Evolutionary conservation across 1,284 basidiomycete species (phyloP), one percentile per base, ranked within the genome.

Genomic region (Naganishia sp.): DNA sequence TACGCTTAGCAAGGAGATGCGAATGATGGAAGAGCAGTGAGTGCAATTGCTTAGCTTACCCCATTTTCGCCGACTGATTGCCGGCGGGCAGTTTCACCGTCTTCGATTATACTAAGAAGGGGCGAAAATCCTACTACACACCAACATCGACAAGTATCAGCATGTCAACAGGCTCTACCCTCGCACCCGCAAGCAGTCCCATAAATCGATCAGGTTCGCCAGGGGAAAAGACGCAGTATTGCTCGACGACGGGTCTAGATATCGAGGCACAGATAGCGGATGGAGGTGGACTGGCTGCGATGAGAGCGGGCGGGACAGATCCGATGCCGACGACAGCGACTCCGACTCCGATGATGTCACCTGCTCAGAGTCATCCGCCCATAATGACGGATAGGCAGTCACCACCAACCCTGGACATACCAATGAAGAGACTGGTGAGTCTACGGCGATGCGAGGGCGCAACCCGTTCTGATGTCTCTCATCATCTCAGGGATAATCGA

Each of bases 11-110:
- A 86, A 87, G 0, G 95, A 98, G 79, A 92, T 95, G 90, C 83
- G 90, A 65, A 89, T 94, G 81, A 96, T 98, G 92, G 95, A 99
- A 81, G 93, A 98, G 77, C 92, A 96, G 92, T 95, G 74, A 72
- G 90, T 84, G 28, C 50, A 21, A 6, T 2, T 25, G 43, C 28
- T 5, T 3, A 31, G 49, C 15, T 18, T 57, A 21, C 23, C 48
- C 3, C 25, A 2, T 39, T 31, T 21, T 11, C 9, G 15, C 36
- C 36, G 9, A 6, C 45, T 57, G 10, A 61, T 43, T 9, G 23
- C 31, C 28, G 25, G 18, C 31, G 13, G 25, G 3, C 68, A 80
- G 79, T 69, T 81, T 81, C 69, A 77, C 75, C 49, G 72, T 80
- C 11, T 81, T 80, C 65, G 79, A 81, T 68, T 79, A 76, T 66